A percentile compares a stretch with the other conserved stretches of the same genome.
Evolutionary conservation across 805 yeast genomes (phyloP).

Genomic region (Suhomyces prunicola): DNA sequence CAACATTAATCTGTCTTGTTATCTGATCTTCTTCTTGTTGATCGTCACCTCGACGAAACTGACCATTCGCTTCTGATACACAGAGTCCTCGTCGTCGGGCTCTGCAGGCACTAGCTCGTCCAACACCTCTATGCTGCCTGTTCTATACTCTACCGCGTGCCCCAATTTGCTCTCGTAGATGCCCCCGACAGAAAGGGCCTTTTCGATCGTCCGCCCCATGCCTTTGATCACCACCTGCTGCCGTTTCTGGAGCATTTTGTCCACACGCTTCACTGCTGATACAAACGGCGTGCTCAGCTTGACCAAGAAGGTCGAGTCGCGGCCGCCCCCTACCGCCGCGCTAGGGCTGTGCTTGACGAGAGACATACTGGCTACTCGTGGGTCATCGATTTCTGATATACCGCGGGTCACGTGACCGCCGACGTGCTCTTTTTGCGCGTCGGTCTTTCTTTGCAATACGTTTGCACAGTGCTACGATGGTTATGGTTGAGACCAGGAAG

Average conservation of each 20-base stretch:
- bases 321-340: constrained; percentile 36
- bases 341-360: constrained; percentile 57
- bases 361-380: not conserved
- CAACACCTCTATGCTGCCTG: constrained; percentile 64
- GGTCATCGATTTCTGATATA: not conserved
- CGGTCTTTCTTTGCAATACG: not conserved
- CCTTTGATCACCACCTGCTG: constrained; percentile 57
- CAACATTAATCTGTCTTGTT: no score
- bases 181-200: constrained; percentile 58
- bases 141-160: constrained; percentile 54
- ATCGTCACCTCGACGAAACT: constrained; percentile 47
- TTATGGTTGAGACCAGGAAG: constrained; percentile 7
- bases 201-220: constrained; percentile 67
- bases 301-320: constrained; percentile 51
- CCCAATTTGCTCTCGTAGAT: constrained; percentile 52
- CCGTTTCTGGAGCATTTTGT: constrained; percentile 45
- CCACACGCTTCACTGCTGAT: constrained; percentile 65
- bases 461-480: not conserved
- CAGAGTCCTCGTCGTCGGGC: constrained; percentile 24
- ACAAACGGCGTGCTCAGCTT: constrained; percentile 69
- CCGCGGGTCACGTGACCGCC: not conserved
- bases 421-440: not conserved
- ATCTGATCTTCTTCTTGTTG: not conserved
- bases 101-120: constrained; percentile 54
- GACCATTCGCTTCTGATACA: constrained; percentile 43